Evolutionary conservation across 495 filamentous ascomycete species (phyloP).

Genomic region (Trichocladium antarcticum): DNA sequence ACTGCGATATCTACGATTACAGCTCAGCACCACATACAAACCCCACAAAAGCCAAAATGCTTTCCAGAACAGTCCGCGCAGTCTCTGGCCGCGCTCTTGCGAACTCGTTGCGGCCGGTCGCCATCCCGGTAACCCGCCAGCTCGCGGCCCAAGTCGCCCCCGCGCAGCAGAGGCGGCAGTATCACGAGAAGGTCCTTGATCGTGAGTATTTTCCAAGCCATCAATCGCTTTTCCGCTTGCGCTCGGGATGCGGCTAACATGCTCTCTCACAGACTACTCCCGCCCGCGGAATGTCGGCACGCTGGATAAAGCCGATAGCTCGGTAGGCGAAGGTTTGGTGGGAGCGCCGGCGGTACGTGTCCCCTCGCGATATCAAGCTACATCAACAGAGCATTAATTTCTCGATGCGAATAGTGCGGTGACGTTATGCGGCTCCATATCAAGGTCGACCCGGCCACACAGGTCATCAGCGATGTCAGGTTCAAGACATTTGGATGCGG

Average conservation of each 20-base stretch:
- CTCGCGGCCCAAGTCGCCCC: conserved; percentile 26
- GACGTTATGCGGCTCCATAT: conserved; percentile 99
- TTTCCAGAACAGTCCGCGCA: conserved; percentile 27
- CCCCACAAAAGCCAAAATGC: conserved; percentile 19
- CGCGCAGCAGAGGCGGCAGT: conserved; percentile 37
- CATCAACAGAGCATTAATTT: not conserved
- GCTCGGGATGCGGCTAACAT: not conserved
- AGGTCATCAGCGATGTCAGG: conserved; percentile 87
- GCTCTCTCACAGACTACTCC: conserved; percentile 55
- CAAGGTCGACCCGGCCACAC: conserved; percentile 77
- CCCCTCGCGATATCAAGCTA: conserved; percentile 11
- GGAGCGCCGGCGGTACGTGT: conserved; percentile 64
- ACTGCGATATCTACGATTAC: not conserved
- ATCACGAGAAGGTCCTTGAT: conserved; percentile 66
- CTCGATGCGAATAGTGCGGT: conserved; percentile 42
- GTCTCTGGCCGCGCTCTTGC: conserved; percentile 20
- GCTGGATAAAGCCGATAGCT: conserved; percentile 69
- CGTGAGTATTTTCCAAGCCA: conserved; percentile 13
- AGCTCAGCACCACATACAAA: not conserved
- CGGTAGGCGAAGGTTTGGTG: conserved; percentile 95
- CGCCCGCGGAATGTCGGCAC: conserved; percentile 90
- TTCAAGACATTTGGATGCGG: conserved; percentile 93
- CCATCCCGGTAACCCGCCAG: conserved; percentile 27
- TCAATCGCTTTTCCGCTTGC: not conserved
- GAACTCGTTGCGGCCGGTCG: conserved; percentile 15